A percentile compares a stretch with the other conserved stretches of the same genome.
These are phyloP conservation scores for Leishmania tarentolae DNA, from an alignment of 208 protist genomes.

Conservation along the genomic window DNA sequence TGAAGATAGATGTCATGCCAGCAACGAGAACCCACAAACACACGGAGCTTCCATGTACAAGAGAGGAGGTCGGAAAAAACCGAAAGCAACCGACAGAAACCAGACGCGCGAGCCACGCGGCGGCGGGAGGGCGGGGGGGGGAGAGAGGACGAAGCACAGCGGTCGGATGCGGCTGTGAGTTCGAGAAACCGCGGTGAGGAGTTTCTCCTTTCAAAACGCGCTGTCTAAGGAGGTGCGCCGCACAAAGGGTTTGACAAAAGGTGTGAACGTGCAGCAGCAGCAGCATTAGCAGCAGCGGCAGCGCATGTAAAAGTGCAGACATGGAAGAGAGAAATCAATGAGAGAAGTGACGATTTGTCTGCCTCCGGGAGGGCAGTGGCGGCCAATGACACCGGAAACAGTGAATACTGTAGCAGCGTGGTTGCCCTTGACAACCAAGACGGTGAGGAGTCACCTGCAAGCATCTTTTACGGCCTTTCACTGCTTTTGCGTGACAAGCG, in stretches of 20 bases:
- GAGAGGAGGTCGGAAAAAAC: background rate
- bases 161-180: background rate
- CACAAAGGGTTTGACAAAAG: background rate
- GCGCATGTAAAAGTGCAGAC: background rate
- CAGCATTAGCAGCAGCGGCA: background rate
- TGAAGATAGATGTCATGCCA: constrained; percentile 29
- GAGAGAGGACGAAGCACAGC: background rate
- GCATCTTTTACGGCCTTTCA: background rate
- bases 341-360: background rate
- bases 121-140: background rate
- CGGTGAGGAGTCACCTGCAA: background rate
- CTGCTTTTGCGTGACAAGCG: background rate
- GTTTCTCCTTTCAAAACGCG: background rate
- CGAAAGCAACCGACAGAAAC: background rate
- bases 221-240: background rate
- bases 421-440: background rate
- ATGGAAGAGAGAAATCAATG: background rate
- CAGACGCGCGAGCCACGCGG: background rate
- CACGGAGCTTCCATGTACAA: background rate
- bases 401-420: background rate
- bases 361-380: background rate
- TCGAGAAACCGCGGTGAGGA: background rate
- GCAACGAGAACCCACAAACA: background rate
- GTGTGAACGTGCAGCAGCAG: background rate
- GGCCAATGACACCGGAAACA: background rate